phyloP scores from a whole-genome alignment of 2,329 filamentous ascomycete species.

The Colletotrichum australisinense region DNA sequence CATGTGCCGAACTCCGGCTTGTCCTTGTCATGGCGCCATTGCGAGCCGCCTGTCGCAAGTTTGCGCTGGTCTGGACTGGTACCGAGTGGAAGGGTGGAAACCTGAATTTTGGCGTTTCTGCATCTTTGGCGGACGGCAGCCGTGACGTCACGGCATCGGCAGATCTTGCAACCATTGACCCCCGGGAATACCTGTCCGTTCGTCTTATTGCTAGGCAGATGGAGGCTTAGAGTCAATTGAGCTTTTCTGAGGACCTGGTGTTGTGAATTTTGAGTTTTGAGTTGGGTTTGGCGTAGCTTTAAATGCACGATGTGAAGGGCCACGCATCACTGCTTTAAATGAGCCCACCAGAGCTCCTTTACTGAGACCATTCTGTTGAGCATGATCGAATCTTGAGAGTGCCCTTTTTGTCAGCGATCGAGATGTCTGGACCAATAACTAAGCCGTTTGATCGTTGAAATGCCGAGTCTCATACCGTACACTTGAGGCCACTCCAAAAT shows the following conservation, averaged over 20 bases:
- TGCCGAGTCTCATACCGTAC: background rate
- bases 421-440: background rate
- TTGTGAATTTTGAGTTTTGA: too few relatives aligned
- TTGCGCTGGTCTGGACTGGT: background rate
- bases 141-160: slow-evolving; percentile 3
- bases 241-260: background rate
- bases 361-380: too few relatives aligned
- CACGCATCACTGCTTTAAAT: too few relatives aligned
- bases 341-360: too few relatives aligned
- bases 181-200: background rate
- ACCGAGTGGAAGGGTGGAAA: background rate
- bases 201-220: too few relatives aligned
- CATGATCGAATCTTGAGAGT: too few relatives aligned
- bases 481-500: too few relatives aligned
- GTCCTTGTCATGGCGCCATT: slow-evolving; percentile 22
- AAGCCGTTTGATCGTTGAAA: background rate
- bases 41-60: background rate
- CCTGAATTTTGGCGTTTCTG: background rate
- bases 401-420: too few relatives aligned
- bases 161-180: background rate
- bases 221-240: background rate
- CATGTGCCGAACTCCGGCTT: slow-evolving; percentile 29
- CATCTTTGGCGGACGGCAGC: background rate
- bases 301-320: too few relatives aligned
- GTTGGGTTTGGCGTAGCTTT: too few relatives aligned